phyloP scores from a whole-genome alignment of 2,329 filamentous ascomycete species.

The Endothia cerciana region DNA sequence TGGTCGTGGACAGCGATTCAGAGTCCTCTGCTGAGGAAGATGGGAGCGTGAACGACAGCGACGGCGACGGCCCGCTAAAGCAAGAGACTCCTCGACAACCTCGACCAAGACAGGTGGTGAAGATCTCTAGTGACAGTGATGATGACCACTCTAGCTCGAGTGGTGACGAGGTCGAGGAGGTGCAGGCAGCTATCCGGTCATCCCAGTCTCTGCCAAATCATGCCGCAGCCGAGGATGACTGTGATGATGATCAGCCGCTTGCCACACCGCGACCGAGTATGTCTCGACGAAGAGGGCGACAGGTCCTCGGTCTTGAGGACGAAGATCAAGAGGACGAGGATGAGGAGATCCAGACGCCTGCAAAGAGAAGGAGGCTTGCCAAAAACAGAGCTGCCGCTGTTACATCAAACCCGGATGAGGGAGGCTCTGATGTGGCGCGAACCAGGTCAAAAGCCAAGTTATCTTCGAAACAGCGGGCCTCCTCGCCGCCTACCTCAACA shows the following conservation, averaged over 20 bases:
- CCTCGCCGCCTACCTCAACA: slow-evolving; percentile 16
- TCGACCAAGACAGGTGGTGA: background rate
- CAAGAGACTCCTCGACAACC: slow-evolving; percentile 18
- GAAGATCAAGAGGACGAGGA: slow-evolving; percentile 25
- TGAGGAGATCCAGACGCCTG: slow-evolving; percentile 33
- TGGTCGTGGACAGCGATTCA: slow-evolving; percentile 25
- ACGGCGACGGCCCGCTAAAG: slow-evolving; percentile 25
- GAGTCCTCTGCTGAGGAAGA: slow-evolving; percentile 27
- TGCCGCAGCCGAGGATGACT: slow-evolving; percentile 22
- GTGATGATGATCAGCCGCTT: slow-evolving; percentile 22
- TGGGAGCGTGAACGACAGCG: slow-evolving; percentile 15
- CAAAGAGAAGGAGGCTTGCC: slow-evolving; percentile 36
- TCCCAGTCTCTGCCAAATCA: slow-evolving; percentile 27
- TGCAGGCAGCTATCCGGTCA: slow-evolving; percentile 21
- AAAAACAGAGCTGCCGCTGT: slow-evolving; percentile 21
- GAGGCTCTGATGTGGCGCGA: slow-evolving; percentile 1
- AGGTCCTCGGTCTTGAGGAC: slow-evolving; percentile 1
- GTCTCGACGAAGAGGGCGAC: slow-evolving; percentile 10
- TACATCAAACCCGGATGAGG: slow-evolving; percentile 2
- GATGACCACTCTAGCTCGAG: slow-evolving; percentile 19
- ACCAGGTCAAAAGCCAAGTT: slow-evolving; percentile 4
- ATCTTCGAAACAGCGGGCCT: background rate
- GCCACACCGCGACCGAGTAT: slow-evolving; percentile 25
- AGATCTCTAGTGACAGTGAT: slow-evolving; percentile 16
- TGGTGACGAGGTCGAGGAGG: slow-evolving; percentile 22